phyloP scores from a whole-genome alignment of 805 yeast genomes.

The Saccharomycopsis javanensis region DNA sequence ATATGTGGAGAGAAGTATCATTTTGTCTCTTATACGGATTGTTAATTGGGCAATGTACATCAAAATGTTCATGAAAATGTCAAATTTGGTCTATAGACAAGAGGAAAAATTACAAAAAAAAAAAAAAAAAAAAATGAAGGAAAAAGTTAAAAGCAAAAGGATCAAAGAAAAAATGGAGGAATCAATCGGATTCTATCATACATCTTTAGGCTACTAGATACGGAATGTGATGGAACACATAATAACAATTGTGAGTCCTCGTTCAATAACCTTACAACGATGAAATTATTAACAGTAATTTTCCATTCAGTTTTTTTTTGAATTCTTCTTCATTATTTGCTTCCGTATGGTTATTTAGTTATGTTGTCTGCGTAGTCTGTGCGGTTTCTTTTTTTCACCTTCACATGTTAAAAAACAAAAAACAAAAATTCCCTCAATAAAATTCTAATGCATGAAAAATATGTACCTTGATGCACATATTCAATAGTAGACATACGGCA shows the following conservation, averaged over 20 bases:
- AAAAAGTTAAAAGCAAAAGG: neutral
- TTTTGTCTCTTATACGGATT: too few relatives aligned
- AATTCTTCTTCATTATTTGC: too few relatives aligned
- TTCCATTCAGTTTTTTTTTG: too few relatives aligned
- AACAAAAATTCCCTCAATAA: too few relatives aligned
- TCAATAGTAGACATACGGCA: neutral
- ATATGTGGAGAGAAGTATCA: too few relatives aligned
- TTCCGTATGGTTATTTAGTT: too few relatives aligned
- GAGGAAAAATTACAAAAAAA: too few relatives aligned
- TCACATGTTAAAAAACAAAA: neutral
- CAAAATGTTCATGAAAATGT: too few relatives aligned
- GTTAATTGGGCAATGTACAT: too few relatives aligned
- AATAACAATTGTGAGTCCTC: neutral
- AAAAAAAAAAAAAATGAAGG: neutral
- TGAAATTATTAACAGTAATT: neutral
- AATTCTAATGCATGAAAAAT: neutral
- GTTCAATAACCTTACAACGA: neutral
- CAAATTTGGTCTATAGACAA: too few relatives aligned
- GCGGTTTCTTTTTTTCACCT: neutral
- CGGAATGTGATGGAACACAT: neutral
- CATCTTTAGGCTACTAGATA: neutral
- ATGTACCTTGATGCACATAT: neutral
- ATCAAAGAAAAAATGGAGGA: neutral
- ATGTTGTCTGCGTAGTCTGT: too few relatives aligned
- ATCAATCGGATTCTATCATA: neutral